A percentile compares a stretch with the other conserved stretches of the same genome.
phyloP scores from a whole-genome alignment of 2,329 filamentous ascomycete genomes.

The Fusarium globosum region DNA sequence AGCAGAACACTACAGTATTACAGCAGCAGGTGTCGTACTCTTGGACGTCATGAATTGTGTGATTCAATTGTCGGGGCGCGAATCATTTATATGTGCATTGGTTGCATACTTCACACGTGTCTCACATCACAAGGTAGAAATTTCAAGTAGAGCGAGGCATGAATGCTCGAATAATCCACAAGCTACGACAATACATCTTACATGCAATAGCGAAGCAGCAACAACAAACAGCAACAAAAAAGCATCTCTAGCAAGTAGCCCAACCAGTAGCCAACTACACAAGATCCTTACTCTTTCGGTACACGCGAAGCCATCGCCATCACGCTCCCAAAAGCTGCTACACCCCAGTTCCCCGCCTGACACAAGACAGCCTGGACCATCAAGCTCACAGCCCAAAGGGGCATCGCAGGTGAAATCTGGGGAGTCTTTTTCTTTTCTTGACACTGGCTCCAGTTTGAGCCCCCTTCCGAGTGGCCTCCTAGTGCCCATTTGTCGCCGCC shows the following conservation, averaged over 20 bases:
- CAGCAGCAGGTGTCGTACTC: background rate
- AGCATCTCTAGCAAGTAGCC: slow-evolving; percentile 31
- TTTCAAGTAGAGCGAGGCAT: slow-evolving; percentile 17
- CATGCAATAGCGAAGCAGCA: slow-evolving; percentile 34
- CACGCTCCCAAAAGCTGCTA: slow-evolving; percentile 15
- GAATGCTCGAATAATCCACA: slow-evolving; percentile 41
- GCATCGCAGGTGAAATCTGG: background rate
- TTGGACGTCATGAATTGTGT: background rate
- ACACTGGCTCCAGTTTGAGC: slow-evolving; percentile 25
- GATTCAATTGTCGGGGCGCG: background rate
- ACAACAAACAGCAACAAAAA: slow-evolving; percentile 37
- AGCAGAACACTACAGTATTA: background rate
- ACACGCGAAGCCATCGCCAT: slow-evolving; percentile 4
- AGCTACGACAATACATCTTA: slow-evolving; percentile 44
- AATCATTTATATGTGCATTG: background rate
- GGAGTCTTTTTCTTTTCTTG: background rate
- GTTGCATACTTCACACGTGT: slow-evolving; percentile 4
- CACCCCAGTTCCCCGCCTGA: slow-evolving; percentile 1
- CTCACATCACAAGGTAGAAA: slow-evolving; percentile 1
- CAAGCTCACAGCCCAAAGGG: background rate
- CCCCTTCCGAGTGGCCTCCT: slow-evolving; percentile 45
- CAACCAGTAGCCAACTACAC: slow-evolving; percentile 32
- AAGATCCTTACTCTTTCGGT: slow-evolving; percentile 6
- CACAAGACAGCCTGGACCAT: background rate
- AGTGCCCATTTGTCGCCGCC: slow-evolving; percentile 58